phyloP scores from a whole-genome alignment of 768 basidiomycete genomes.

The Lactarius indigo region DNA sequence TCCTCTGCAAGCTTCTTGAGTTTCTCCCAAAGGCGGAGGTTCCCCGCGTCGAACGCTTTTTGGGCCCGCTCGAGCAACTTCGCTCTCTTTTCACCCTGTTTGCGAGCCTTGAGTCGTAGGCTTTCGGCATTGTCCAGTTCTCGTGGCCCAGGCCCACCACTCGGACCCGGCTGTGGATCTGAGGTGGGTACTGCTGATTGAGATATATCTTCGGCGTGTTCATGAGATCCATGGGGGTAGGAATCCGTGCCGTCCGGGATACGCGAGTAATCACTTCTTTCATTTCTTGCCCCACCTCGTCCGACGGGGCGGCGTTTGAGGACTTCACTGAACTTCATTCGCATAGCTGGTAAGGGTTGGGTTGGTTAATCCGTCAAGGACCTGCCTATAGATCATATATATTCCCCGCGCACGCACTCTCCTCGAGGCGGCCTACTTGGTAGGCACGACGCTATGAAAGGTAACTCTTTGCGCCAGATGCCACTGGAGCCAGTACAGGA shows the following conservation, averaged over 20 bases:
- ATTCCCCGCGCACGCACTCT: background rate
- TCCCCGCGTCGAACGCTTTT: background rate
- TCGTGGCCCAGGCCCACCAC: background rate
- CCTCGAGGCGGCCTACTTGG: background rate
- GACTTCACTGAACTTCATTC: background rate
- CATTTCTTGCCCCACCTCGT: background rate
- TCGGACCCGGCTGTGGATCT: background rate
- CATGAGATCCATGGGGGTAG: background rate
- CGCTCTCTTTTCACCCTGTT: background rate
- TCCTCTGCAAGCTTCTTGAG: background rate
- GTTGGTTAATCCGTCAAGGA: background rate
- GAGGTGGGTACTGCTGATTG: background rate
- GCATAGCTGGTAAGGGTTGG: background rate
- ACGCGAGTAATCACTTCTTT: background rate
- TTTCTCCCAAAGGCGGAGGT: background rate
- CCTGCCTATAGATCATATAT: background rate
- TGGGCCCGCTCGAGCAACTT: background rate
- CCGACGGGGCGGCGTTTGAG: background rate
- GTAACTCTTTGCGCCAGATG: background rate
- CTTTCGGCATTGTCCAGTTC: background rate
- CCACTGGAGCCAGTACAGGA: background rate
- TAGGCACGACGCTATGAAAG: background rate
- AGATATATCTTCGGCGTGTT: background rate
- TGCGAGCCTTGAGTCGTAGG: background rate
- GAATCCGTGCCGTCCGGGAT: background rate